A percentile compares a stretch with the other conserved stretches of the same genome.
These are phyloP conservation scores for Mycena floridula DNA, from an alignment of 768 basidiomycete genomes.

Conservation along the genomic window DNA sequence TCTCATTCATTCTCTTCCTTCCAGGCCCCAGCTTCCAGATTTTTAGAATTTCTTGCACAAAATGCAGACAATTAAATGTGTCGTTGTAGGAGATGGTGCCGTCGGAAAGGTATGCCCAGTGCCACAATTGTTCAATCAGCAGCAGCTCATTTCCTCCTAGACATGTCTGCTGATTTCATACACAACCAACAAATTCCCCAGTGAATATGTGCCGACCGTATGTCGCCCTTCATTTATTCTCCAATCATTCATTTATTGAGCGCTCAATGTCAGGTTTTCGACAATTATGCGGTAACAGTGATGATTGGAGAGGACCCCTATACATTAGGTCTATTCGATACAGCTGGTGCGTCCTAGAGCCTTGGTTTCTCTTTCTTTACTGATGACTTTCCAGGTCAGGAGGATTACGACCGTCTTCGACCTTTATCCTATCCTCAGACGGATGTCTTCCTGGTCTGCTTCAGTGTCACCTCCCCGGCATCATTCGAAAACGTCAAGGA, in stretches of 20 bases:
- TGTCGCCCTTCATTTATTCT: slow-evolving; percentile 23
- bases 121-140: not conserved
- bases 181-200: slow-evolving; percentile 97
- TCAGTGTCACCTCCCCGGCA: slow-evolving; percentile 96
- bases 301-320: slow-evolving; percentile 99
- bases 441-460: slow-evolving; percentile 99
- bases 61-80: slow-evolving; percentile 98
- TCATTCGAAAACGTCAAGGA: slow-evolving; percentile 99
- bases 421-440: slow-evolving; percentile 99
- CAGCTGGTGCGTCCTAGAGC: slow-evolving; percentile 70
- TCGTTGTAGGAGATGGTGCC: slow-evolving; percentile 96
- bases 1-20: not conserved
- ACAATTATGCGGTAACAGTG: slow-evolving; percentile 99
- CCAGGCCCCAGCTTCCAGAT: not conserved
- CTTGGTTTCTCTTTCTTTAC: slow-evolving; percentile 1
- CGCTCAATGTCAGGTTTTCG: slow-evolving; percentile 61
- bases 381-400: slow-evolving; percentile 63
- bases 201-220: slow-evolving; percentile 98
- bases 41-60: slow-evolving; percentile 11
- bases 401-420: slow-evolving; percentile 99
- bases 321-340: slow-evolving; percentile 97
- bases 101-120: slow-evolving; percentile 82
- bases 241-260: not conserved
- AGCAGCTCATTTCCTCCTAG: slow-evolving; percentile 34
- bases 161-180: slow-evolving; percentile 96